These are phyloP conservation scores for Oleoguttula mirabilis DNA, from an alignment of 495 filamentous ascomycete genomes.

Conservation along the genomic window DNA sequence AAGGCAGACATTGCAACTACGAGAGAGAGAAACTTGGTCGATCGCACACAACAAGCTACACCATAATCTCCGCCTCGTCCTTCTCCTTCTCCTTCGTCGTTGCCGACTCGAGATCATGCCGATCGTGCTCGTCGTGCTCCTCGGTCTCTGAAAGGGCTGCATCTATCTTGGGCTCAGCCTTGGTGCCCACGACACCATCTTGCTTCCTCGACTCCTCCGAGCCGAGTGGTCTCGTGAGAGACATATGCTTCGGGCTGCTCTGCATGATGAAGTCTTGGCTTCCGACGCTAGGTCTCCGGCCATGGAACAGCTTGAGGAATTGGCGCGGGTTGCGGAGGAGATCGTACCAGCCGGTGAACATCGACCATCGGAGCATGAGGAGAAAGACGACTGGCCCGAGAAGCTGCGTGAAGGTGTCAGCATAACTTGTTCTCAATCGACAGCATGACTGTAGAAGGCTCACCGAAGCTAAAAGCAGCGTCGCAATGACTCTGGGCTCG, in stretches of 20 bases:
- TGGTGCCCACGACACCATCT: too few relatives aligned
- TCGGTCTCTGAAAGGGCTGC: too few relatives aligned
- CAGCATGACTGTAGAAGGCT: conserved; percentile 1
- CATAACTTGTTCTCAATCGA: background rate
- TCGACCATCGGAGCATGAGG: conserved; percentile 28
- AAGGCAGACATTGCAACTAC: too few relatives aligned
- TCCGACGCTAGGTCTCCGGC: conserved; percentile 1
- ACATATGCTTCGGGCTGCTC: conserved; percentile 6
- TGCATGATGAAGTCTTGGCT: conserved; percentile 15
- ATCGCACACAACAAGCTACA: too few relatives aligned
- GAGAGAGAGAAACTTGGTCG: too few relatives aligned
- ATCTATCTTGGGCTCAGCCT: too few relatives aligned
- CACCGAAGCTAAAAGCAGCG: conserved; percentile 25
- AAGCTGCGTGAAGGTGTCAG: too few relatives aligned
- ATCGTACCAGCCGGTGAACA: conserved; percentile 27
- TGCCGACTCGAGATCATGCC: too few relatives aligned
- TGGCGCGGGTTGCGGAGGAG: conserved; percentile 16
- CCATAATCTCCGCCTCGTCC: too few relatives aligned
- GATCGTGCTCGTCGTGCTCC: too few relatives aligned
- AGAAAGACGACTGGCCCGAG: conserved; percentile 28
- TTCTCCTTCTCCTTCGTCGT: too few relatives aligned
- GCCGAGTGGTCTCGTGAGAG: background rate
- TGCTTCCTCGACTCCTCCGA: conserved; percentile 3
- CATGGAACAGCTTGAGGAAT: background rate
- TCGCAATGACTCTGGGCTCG: conserved; percentile 17